These are phyloP conservation scores for Chaetomium tenue DNA, from an alignment of 495 filamentous ascomycete genomes.

Conservation along the genomic window DNA sequence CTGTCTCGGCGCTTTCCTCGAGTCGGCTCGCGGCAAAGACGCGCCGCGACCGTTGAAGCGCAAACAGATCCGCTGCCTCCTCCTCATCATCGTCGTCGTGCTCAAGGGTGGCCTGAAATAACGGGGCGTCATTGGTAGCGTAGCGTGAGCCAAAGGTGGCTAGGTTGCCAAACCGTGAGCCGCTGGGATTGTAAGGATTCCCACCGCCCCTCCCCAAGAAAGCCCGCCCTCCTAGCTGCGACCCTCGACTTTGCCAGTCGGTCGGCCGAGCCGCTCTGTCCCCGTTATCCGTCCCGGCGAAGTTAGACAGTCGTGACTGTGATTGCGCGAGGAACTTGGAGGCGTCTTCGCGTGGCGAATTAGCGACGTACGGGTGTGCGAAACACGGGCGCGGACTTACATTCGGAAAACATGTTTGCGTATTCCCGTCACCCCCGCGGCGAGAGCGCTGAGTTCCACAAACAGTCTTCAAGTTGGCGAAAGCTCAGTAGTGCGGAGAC, in stretches of 20 bases:
- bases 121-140: constrained; percentile 70
- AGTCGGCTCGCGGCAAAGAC: constrained; percentile 78
- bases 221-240: constrained; percentile 38
- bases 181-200: constrained; percentile 69
- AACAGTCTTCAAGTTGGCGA: background rate
- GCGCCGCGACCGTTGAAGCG: constrained; percentile 80
- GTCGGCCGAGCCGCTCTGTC: constrained; percentile 36
- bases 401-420: constrained; percentile 89
- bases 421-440: constrained; percentile 28
- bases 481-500: background rate
- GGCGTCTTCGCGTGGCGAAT: constrained; percentile 63
- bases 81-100: constrained; percentile 88
- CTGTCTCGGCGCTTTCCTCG: constrained; percentile 76
- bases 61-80: constrained; percentile 90
- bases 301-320: constrained; percentile 73
- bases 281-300: constrained; percentile 60
- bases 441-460: constrained; percentile 21
- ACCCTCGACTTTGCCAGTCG: constrained; percentile 39
- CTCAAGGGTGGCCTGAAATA: constrained; percentile 82
- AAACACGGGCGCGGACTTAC: constrained; percentile 55
- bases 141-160: constrained; percentile 73
- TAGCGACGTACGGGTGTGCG: constrained; percentile 10
- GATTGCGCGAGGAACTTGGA: constrained; percentile 97
- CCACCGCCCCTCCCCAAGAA: constrained; percentile 42
- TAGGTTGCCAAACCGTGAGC: constrained; percentile 70